Evolutionary conservation across 164 flowering plant genomes (phyloP).

Genomic region (Liriodendron chinense): DNA sequence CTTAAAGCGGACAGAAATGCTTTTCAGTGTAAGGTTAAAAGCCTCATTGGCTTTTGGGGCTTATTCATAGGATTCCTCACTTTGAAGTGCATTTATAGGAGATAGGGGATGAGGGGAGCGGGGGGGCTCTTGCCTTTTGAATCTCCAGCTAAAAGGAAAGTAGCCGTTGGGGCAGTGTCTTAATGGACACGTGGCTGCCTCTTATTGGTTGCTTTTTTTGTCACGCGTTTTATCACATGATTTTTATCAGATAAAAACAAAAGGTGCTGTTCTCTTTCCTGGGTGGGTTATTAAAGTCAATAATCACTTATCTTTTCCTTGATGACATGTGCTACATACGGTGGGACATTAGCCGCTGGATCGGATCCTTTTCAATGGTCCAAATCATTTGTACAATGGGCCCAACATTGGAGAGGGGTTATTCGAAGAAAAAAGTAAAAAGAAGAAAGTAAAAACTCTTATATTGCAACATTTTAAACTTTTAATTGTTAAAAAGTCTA

Average conservation of each 20-base stretch:
- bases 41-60: constrained; percentile 28
- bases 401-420: too few relatives aligned
- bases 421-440: too few relatives aligned
- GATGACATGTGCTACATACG: neutral
- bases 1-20: constrained; percentile 30
- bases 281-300: constrained; percentile 6
- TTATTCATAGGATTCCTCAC: constrained; percentile 37
- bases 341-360: too few relatives aligned
- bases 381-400: too few relatives aligned
- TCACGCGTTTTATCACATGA: neutral
- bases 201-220: neutral
- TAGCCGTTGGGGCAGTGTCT: constrained; percentile 7
- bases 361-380: too few relatives aligned
- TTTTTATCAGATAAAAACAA: neutral
- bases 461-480: too few relatives aligned
- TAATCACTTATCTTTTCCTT: constrained; percentile 8
- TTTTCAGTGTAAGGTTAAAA: constrained; percentile 23
- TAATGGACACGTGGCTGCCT: neutral
- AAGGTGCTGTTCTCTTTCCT: neutral
- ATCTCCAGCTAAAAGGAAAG: constrained; percentile 9
- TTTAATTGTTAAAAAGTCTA: too few relatives aligned
- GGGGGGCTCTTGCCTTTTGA: constrained; percentile 1
- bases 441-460: too few relatives aligned
- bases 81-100: constrained; percentile 18
- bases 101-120: neutral